Conservation (phyloP, 129 eudicot genomes). For the Daucus carota region DNA sequence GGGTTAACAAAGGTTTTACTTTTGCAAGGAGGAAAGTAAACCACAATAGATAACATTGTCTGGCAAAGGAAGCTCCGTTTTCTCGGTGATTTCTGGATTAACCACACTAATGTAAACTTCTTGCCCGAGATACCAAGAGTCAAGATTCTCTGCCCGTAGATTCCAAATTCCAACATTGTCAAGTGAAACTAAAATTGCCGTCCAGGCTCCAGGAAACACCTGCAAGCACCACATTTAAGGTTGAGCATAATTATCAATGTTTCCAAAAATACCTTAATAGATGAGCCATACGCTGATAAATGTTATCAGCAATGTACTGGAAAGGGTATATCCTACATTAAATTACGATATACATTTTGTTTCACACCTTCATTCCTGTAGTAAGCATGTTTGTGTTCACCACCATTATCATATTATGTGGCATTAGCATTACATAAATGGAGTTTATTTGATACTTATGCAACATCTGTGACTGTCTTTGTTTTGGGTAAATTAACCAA, state of each 20-base stretch:
- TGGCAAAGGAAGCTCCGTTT: constrained; percentile 58
- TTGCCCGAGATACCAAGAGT: constrained; percentile 96
- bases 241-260: not conserved
- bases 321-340: not conserved
- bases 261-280: not conserved
- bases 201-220: constrained; percentile 98
- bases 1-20: constrained; percentile 32
- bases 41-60: constrained; percentile 81
- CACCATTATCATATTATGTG: not conserved
- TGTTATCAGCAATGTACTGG: not conserved
- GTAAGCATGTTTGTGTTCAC: not conserved
- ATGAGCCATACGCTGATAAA: not conserved
- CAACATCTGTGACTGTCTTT: not conserved
- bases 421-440: not conserved
- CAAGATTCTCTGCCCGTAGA: constrained; percentile 78
- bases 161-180: constrained; percentile 96
- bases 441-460: not conserved
- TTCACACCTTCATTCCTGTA: not conserved
- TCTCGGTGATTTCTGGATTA: constrained; percentile 67
- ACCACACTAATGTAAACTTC: constrained; percentile 80
- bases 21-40: constrained; percentile 63
- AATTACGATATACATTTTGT: not conserved
- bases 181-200: constrained; percentile 76
- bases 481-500: not conserved
- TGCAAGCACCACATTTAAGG: constrained; percentile 18